Base-by-base conservation (phyloP, 306 rosid genomes). In the Prunus mira region DNA sequence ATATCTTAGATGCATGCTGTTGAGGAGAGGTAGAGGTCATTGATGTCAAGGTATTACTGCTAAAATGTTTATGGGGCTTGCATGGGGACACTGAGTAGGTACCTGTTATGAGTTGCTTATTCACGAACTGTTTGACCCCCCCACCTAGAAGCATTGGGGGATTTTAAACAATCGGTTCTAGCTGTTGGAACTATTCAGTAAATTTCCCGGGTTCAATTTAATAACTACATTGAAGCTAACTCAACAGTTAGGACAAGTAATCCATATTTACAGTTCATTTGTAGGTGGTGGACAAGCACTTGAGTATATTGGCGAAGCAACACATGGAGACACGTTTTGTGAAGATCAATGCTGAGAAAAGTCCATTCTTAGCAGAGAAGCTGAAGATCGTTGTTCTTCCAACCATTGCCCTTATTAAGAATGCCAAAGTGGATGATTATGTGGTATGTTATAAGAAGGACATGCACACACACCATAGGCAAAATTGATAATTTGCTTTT, bases 281-380 rank as follows among this genome's bases (percentile, higher is more conserved):
- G 76, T 88, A 95, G 99, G 99, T 95, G 78, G 43, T 90, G 82
- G 99, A 95, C 88, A 95, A 95, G 85, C 99, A 95, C 87, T 58
- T 95, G 76, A 81, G 84, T 67, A 43, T 88, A 76, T 78, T 95
- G 82, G 97, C 99, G 2, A 85, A 95, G 93, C 97, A 90, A 80
- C 99, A 90, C 79, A 50, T 92, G 0, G 99, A 92, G 86, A 92
- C 99, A 20, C 97, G 97, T 46, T 89, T 95, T 72, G 85, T 89
- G 72, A 95, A 89, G 82, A 77, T 95, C 47, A 71, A 92, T 67
- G 99, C 97, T 4, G 99, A 95, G 86, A 95, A 95, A 82, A 90
- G 99, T 80, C 99, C 99, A 0, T 95, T 92, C 85, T 80, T 95
- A 80, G 88, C 99, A 0, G 99, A 95, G 87, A 95, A 86, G 83